These are phyloP conservation scores for Cymbidium sinense DNA, from an alignment of 106 monocot genomes.

Conservation along the genomic window DNA sequence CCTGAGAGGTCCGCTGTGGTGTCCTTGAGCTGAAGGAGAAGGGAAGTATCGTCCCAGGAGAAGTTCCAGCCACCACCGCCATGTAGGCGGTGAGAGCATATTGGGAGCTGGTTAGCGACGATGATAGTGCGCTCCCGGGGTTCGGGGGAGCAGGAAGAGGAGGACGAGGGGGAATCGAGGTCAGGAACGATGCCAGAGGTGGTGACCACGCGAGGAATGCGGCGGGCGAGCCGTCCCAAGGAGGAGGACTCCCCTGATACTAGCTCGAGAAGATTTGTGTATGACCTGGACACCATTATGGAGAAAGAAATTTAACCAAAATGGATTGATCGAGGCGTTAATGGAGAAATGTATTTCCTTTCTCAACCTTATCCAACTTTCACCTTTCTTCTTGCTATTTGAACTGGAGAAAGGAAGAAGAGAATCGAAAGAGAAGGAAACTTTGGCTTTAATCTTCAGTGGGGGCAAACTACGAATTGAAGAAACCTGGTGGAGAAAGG, in stretches of 20 bases:
- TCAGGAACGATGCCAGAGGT: slow-evolving; percentile 48
- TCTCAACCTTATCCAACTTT: neutral
- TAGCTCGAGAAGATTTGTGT: slow-evolving; percentile 54
- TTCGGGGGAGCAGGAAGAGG: slow-evolving; percentile 15
- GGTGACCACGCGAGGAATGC: slow-evolving; percentile 49
- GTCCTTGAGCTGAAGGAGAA: slow-evolving; percentile 51
- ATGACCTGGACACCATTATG: slow-evolving; percentile 55
- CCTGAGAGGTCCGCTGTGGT: slow-evolving; percentile 49
- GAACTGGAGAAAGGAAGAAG: neutral
- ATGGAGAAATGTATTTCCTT: neutral
- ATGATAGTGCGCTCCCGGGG: slow-evolving; percentile 43
- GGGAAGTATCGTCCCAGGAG: slow-evolving; percentile 51
- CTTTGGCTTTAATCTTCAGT: neutral
- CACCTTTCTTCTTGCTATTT: neutral
- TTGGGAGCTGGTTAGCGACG: slow-evolving; percentile 65
- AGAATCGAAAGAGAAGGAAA: neutral
- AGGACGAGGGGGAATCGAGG: slow-evolving; percentile 20
- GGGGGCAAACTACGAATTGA: neutral
- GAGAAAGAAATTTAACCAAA: neutral
- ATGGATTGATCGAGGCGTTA: neutral
- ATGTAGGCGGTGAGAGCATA: slow-evolving; percentile 30
- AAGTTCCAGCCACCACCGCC: slow-evolving; percentile 24
- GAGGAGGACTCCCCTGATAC: slow-evolving; percentile 40
- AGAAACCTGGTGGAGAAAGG: neutral
- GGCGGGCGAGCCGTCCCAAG: slow-evolving; percentile 26